Percentiles rank a stretch among this genome's conserved stretches.
Evolutionary conservation across 345 rosid genomes (phyloP).

Genomic region (Acer yangbiense): DNA sequence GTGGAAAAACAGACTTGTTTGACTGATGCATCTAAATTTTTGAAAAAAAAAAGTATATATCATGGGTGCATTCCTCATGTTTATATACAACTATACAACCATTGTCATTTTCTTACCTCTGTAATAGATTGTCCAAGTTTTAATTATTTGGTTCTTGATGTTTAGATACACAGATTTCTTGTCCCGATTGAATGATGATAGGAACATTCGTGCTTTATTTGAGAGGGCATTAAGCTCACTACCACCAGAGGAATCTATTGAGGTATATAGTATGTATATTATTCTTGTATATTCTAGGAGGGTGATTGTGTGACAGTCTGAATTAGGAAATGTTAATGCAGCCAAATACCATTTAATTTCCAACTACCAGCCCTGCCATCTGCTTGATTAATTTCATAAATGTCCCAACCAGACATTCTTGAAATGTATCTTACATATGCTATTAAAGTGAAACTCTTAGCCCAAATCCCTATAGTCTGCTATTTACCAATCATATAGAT

Average conservation of each 20-base stretch:
- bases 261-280: constrained; percentile 55
- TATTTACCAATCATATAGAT: neutral
- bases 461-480: neutral
- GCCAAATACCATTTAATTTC: no score
- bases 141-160: constrained; percentile 9
- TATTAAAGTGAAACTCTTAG: neutral
- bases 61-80: neutral
- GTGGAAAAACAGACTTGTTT: neutral
- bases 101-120: neutral
- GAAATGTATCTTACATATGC: neutral
- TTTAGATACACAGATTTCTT: constrained; percentile 93
- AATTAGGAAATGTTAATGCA: neutral
- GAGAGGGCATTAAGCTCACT: constrained; percentile 92
- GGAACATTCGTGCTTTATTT: constrained; percentile 89
- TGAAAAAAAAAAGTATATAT: neutral
- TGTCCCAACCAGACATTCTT: neutral
- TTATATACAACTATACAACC: neutral
- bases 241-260: constrained; percentile 81
- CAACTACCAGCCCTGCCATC: no score
- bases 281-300: neutral
- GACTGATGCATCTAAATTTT: neutral
- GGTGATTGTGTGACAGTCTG: neutral
- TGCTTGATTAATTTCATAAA: no score
- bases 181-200: constrained; percentile 89
- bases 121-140: constrained; percentile 1